These are phyloP conservation scores for Elasticomyces elasticus DNA, from an alignment of 495 filamentous ascomycete genomes.

Conservation along the genomic window DNA sequence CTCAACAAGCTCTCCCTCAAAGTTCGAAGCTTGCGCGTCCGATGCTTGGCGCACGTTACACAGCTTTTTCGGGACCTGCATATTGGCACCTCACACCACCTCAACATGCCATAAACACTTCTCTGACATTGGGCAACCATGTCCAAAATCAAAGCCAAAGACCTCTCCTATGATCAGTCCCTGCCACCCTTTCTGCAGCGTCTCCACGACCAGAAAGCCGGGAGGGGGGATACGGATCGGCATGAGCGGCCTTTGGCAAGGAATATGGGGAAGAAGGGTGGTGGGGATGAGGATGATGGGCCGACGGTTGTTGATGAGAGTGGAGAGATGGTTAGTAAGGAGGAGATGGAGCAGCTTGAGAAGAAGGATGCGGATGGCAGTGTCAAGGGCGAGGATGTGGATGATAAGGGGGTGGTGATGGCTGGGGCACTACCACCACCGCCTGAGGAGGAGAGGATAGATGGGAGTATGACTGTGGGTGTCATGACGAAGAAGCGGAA, in stretches of 20 bases:
- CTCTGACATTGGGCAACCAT: no score
- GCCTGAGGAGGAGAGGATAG: constrained; percentile 4
- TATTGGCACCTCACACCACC: no score
- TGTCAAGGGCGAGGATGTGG: neutral
- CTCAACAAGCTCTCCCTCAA: neutral
- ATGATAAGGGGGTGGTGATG: neutral
- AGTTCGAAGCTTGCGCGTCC: neutral
- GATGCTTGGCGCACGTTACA: neutral
- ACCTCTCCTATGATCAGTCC: constrained; percentile 34
- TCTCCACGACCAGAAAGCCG: constrained; percentile 34
- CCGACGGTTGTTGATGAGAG: constrained; percentile 41
- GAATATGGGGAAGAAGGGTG: constrained; percentile 30
- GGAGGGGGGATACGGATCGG: constrained; percentile 24
- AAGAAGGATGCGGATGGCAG: neutral
- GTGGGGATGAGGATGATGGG: constrained; percentile 38
- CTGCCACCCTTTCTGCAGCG: constrained; percentile 31
- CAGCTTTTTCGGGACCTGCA: neutral
- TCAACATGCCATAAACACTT: no score
- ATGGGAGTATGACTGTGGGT: neutral
- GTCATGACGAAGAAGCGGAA: constrained; percentile 29
- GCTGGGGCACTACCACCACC: constrained; percentile 3
- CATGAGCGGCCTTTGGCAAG: constrained; percentile 37
- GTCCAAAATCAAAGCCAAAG: constrained; percentile 35
- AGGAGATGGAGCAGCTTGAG: constrained; percentile 35
- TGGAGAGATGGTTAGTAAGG: constrained; percentile 34